phyloP scores from a whole-genome alignment of 768 basidiomycete species.

The Pisolithus orientalis region DNA sequence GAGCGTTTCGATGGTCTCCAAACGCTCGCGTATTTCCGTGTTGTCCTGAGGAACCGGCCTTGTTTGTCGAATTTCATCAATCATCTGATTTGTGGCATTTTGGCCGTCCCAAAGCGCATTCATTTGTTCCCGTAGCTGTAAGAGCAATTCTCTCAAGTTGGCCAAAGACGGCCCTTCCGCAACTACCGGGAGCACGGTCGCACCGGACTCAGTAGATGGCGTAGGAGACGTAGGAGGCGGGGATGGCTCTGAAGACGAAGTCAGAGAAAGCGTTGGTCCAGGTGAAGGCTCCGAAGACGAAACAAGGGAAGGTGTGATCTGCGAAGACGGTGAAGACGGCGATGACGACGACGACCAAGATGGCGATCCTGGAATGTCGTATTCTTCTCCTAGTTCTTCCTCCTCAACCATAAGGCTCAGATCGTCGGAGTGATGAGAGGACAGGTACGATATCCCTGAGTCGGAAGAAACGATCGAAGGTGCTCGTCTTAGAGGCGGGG shows the following conservation, averaged over 20 bases:
- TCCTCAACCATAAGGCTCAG: slow-evolving; percentile 35
- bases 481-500: slow-evolving; percentile 39
- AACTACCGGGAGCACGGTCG: slow-evolving; percentile 29
- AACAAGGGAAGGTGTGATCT: slow-evolving; percentile 27
- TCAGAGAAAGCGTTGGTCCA: slow-evolving; percentile 33
- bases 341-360: slow-evolving; percentile 33
- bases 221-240: slow-evolving; percentile 33
- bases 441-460: slow-evolving; percentile 39
- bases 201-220: slow-evolving; percentile 31
- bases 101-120: slow-evolving; percentile 60
- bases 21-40: slow-evolving; percentile 31
- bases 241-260: slow-evolving; percentile 27
- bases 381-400: slow-evolving; percentile 17
- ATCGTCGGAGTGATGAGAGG: slow-evolving; percentile 74
- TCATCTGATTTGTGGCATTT: slow-evolving; percentile 45
- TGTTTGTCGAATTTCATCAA: slow-evolving; percentile 55
- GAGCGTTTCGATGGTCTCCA: slow-evolving; percentile 20
- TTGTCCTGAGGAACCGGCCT: slow-evolving; percentile 36
- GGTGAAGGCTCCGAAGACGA: slow-evolving; percentile 30
- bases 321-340: slow-evolving; percentile 21
- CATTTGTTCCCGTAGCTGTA: slow-evolving; percentile 53
- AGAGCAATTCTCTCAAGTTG: slow-evolving; percentile 48
- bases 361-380: slow-evolving; percentile 27
- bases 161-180: slow-evolving; percentile 30
- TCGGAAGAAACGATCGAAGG: slow-evolving; percentile 34